A percentile compares a stretch with the other conserved stretches of the same genome.
Evolutionary conservation across 306 rosid species (phyloP).

Genomic region (Ziziphus jujuba): DNA sequence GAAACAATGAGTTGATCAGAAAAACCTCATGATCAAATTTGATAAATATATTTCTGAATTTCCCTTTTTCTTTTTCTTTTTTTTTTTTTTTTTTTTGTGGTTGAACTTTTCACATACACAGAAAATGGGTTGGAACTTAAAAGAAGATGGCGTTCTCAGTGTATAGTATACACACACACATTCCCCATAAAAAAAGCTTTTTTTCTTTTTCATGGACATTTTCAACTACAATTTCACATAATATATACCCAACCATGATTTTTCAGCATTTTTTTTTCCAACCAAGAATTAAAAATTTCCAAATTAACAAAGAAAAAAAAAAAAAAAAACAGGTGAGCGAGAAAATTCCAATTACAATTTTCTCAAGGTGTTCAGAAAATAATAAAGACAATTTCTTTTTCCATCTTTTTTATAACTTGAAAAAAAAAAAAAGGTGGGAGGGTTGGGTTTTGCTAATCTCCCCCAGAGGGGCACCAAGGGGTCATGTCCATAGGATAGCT

Average conservation of each 20-base stretch:
- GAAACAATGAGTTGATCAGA: too few species aligned
- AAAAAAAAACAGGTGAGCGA: neutral
- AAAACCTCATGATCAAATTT: too few species aligned
- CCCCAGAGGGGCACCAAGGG: constrained; percentile 64
- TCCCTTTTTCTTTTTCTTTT: too few species aligned
- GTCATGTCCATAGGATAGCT: constrained; percentile 99
- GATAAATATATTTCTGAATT: too few species aligned
- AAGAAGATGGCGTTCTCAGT: too few species aligned
- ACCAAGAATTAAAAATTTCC: neutral
- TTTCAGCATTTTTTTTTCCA: neutral
- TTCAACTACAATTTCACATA: neutral
- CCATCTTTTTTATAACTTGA: neutral
- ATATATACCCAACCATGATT: constrained; percentile 4
- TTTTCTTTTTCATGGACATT: neutral
- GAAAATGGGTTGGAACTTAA: too few species aligned
- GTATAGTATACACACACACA: neutral
- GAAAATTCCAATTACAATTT: constrained; percentile 15
- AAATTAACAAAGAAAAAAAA: neutral
- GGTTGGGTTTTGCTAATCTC: constrained; percentile 26
- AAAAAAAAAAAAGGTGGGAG: too few species aligned
- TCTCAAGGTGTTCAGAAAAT: neutral
- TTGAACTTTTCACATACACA: too few species aligned
- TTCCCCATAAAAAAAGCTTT: neutral
- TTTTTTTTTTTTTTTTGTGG: too few species aligned
- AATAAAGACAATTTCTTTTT: neutral